These are phyloP conservation scores for Aspergillus texensis DNA, from an alignment of 2,329 filamentous ascomycete species.

Conservation along the genomic window DNA sequence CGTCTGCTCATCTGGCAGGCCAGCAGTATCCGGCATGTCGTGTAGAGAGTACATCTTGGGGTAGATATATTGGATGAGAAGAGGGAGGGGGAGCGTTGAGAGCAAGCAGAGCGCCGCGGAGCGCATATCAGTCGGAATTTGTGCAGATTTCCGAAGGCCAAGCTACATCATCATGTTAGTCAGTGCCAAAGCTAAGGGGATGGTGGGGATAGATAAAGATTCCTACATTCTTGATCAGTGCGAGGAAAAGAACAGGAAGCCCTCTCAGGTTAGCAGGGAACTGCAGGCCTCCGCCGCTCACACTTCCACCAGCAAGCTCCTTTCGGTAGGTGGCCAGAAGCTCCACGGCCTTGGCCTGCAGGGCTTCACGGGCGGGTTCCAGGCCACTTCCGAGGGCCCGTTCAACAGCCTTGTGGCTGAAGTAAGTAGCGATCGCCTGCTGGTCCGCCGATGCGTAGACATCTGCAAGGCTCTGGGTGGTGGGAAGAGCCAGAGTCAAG, in stretches of 20 bases:
- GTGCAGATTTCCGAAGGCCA: slow-evolving; percentile 85
- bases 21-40: slow-evolving; percentile 94
- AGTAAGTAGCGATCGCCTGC: slow-evolving; percentile 88
- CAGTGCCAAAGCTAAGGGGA: slow-evolving; percentile 5
- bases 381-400: slow-evolving; percentile 80
- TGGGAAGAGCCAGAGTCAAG: slow-evolving; percentile 88
- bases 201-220: slow-evolving; percentile 15
- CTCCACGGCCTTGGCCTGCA: slow-evolving; percentile 90
- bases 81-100: slow-evolving; percentile 87
- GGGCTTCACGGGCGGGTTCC: slow-evolving; percentile 85
- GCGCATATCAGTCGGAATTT: slow-evolving; percentile 90
- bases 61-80: slow-evolving; percentile 92
- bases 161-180: slow-evolving; percentile 47
- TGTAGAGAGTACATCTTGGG: slow-evolving; percentile 83
- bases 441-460: slow-evolving; percentile 95
- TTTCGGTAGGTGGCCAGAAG: slow-evolving; percentile 95
- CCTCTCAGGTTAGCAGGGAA: slow-evolving; percentile 91
- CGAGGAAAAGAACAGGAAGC: slow-evolving; percentile 86
- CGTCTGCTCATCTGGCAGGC: slow-evolving; percentile 79
- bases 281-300: slow-evolving; percentile 87
- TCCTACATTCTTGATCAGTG: slow-evolving; percentile 89
- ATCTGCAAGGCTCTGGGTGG: slow-evolving; percentile 85
- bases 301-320: slow-evolving; percentile 92
- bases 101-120: slow-evolving; percentile 90
- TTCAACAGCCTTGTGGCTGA: slow-evolving; percentile 97